A percentile compares a stretch with the other conserved stretches of the same genome.
Conservation (phyloP, 345 rosid species). For the Bruguiera sexangula region DNA sequence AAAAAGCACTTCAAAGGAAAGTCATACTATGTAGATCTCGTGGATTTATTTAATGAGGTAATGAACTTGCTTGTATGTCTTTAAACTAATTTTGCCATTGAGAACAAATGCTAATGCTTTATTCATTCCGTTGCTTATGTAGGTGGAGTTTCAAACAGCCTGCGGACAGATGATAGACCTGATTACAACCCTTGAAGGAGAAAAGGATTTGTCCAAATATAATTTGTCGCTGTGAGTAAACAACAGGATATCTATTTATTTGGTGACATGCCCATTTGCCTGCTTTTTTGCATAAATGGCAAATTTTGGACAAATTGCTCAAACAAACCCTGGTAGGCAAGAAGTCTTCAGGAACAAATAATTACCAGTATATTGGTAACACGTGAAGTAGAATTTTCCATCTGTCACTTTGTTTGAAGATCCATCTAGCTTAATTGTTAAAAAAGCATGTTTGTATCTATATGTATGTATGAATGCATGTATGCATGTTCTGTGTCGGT, state of each 20-base stretch:
- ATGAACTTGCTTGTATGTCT: not conserved
- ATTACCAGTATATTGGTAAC: too few species aligned
- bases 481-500: too few species aligned
- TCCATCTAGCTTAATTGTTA: too few species aligned
- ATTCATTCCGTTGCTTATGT: not conserved
- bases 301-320: too few species aligned
- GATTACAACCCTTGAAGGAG: conserved; percentile 43
- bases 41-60: conserved; percentile 70
- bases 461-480: too few species aligned
- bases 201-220: conserved; percentile 41
- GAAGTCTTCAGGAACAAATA: too few species aligned
- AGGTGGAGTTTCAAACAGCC: conserved; percentile 50
- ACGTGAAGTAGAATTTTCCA: too few species aligned
- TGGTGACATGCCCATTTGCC: too few species aligned
- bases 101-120: not conserved
- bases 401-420: too few species aligned
- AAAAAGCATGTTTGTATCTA: too few species aligned
- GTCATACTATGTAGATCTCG: conserved; percentile 58
- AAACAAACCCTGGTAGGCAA: too few species aligned
- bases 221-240: conserved; percentile 35
- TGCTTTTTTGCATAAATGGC: too few species aligned
- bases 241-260: not conserved
- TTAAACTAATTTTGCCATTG: not conserved
- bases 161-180: conserved; percentile 49
- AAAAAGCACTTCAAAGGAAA: conserved; percentile 51